phyloP scores from a whole-genome alignment of 1,284 basidiomycete genomes.

The Rhodotorula sp. region DNA sequence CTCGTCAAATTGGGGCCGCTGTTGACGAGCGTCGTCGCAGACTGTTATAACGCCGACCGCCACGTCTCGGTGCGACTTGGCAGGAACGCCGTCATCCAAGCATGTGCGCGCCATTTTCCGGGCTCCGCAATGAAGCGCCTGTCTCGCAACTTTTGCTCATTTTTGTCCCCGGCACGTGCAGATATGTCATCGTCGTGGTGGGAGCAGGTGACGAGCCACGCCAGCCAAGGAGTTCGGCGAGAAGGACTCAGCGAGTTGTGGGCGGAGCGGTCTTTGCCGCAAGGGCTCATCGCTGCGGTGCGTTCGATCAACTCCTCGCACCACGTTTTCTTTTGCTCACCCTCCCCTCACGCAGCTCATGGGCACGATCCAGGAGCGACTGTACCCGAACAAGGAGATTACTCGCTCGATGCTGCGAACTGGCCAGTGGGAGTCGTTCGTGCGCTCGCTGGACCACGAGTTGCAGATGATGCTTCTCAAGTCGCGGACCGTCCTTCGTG shows the following conservation, averaged over 20 bases:
- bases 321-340: background rate
- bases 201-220: constrained; percentile 35
- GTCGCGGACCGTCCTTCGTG: constrained; percentile 28
- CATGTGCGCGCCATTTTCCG: constrained; percentile 11
- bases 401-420: constrained; percentile 31
- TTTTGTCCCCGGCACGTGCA: background rate
- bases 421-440: constrained; percentile 38
- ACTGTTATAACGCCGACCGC: constrained; percentile 40
- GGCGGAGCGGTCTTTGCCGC: constrained; percentile 32
- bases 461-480: constrained; percentile 33
- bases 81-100: constrained; percentile 36
- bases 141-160: background rate
- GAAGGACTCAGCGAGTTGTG: constrained; percentile 30
- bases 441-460: constrained; percentile 37
- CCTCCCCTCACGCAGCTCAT: constrained; percentile 17
- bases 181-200: constrained; percentile 40
- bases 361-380: constrained; percentile 39
- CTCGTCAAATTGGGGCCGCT: rapidly evolving
- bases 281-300: constrained; percentile 35
- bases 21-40: background rate
- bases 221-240: constrained; percentile 23
- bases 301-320: background rate
- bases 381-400: constrained; percentile 40
- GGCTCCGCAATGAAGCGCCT: too few species aligned
- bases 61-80: constrained; percentile 39